Conservation (phyloP, 306 rosid species). For the Alnus rubra region DNA sequence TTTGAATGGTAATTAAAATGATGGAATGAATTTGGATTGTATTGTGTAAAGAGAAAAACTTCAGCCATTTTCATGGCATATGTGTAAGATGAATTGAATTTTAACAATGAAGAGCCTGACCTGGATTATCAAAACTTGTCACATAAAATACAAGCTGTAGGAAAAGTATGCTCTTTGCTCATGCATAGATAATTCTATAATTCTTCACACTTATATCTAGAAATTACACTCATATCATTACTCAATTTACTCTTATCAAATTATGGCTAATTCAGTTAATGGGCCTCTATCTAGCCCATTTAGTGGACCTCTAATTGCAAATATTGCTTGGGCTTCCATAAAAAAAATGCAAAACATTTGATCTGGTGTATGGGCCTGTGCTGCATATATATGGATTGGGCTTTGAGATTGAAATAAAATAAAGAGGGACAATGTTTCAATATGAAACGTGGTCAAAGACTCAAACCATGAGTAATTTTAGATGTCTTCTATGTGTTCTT, state of each 20-base stretch:
- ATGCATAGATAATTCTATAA: background rate
- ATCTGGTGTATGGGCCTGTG: background rate
- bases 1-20: too few species aligned
- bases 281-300: background rate
- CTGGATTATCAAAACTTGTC: background rate
- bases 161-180: background rate
- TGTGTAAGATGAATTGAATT: background rate
- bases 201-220: background rate
- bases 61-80: background rate
- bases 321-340: background rate
- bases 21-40: too few species aligned
- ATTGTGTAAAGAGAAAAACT: too few species aligned
- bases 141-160: background rate
- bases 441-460: too few species aligned
- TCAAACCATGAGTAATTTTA: too few species aligned
- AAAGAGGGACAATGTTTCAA: background rate
- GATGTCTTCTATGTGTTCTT: too few species aligned
- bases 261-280: background rate
- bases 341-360: background rate
- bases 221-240: constrained; percentile 29
- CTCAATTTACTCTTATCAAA: too few species aligned
- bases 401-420: background rate
- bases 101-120: background rate
- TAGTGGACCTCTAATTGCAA: background rate
- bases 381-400: background rate